Base-by-base conservation (phyloP, 441 rosid species). In the Adansonia gregorii region DNA sequence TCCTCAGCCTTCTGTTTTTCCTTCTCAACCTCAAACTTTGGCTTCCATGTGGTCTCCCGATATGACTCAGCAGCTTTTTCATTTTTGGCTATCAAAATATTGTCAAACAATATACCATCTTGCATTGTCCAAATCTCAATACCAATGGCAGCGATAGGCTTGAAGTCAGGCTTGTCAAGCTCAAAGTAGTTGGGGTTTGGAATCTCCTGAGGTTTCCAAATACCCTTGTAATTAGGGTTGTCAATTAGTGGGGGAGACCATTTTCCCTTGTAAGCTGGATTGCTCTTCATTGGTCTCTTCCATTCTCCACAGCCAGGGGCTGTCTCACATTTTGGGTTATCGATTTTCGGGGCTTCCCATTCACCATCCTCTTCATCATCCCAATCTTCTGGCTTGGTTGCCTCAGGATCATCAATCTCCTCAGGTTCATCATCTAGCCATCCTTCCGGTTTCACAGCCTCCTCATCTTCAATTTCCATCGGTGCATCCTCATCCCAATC, bases 401-500 rank as follows among this genome's bases (percentile, higher is more conserved):
- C 99, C 14, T 93, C 97, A 1, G 99, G 97, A 81, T 95, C 99
- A 54, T 95, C 97, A 3, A 95, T 80, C 85, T 93, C 99, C 84
- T 95, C 99, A 43, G 98, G 97, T 85, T 93, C 98, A 31, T 93
- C 97, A 64, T 93, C 97, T 63, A 95, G 80, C 99, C 98, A 95
- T 68, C 98, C 99, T 80, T 93, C 94, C 1, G 99, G 99, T 87
- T 95, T 93, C 85, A 82, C 93, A 73, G 99, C 98, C 0, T 93
- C 98, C 79, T 86, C 97, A 80, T 95, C 99, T 78, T 78, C 91
- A 46, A 95, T 89, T 78, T 93, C 95, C 90, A 93, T 83, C 0
- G 99, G 94, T n/a, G 97, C 98, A 78, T 92, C 89, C 90, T 95
- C 99, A 70, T 95, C 99, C 99, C 99, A 95, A 78, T 95, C 99